These are phyloP conservation scores for Aspergillus bombycis DNA, from an alignment of 2,329 filamentous ascomycete genomes.

Conservation along the genomic window DNA sequence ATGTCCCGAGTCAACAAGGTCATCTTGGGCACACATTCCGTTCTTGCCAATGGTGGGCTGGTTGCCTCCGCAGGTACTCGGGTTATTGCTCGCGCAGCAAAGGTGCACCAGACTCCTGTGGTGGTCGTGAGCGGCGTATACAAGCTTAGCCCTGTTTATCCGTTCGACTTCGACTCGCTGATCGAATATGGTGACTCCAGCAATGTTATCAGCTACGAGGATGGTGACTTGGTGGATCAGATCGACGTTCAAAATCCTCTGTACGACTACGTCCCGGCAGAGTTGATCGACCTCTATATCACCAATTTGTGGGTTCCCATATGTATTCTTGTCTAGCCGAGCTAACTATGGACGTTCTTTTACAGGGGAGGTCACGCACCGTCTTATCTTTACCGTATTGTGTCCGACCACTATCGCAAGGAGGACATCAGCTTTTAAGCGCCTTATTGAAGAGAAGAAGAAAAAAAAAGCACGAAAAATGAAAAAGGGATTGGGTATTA, in stretches of 20 bases:
- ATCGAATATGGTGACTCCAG: conserved; percentile 86
- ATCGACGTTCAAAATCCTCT: conserved; percentile 78
- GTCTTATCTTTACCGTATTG: conserved; percentile 66
- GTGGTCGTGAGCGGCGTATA: conserved; percentile 90
- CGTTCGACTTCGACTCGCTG: conserved; percentile 77
- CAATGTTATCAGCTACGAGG: conserved; percentile 74
- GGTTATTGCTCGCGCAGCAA: conserved; percentile 81
- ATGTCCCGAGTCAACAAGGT: conserved; percentile 97
- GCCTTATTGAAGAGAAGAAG: neutral
- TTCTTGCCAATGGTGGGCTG: conserved; percentile 85
- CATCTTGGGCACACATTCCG: conserved; percentile 82
- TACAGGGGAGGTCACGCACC: conserved; percentile 64
- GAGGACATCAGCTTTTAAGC: conserved; percentile 60
- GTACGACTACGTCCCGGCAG: conserved; percentile 79
- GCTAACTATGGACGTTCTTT: conserved; percentile 20
- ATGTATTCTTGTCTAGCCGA: neutral
- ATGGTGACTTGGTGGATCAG: conserved; percentile 76
- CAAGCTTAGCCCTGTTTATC: conserved; percentile 88
- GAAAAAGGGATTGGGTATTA: conserved; percentile 1
- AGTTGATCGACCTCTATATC: conserved; percentile 65
- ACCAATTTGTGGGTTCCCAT: conserved; percentile 71
- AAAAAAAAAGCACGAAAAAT: conserved; percentile 6
- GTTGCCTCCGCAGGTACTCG: conserved; percentile 82
- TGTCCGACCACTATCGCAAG: conserved; percentile 66
- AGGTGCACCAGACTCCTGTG: conserved; percentile 79